These are phyloP conservation scores for Lentinula novae-zelandiae DNA, from an alignment of 1,284 basidiomycete species.

Conservation along the genomic window DNA sequence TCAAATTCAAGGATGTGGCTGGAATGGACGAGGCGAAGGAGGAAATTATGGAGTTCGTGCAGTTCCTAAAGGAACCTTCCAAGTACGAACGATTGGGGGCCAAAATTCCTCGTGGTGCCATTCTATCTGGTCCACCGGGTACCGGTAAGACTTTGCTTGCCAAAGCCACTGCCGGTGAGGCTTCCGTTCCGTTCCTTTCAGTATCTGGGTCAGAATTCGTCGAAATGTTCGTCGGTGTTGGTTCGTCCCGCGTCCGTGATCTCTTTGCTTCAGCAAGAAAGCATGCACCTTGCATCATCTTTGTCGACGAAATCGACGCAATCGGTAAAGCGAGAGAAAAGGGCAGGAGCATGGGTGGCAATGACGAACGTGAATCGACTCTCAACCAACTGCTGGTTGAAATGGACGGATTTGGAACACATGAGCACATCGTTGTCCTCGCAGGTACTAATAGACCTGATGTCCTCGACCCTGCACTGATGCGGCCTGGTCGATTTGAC, in stretches of 20 bases:
- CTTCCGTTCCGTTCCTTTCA: slow-evolving; percentile 95
- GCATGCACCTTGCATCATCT: slow-evolving; percentile 97
- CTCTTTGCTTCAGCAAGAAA: slow-evolving; percentile 98
- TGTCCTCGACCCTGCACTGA: slow-evolving; percentile 90
- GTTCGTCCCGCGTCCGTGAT: slow-evolving; percentile 95
- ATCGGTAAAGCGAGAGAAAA: slow-evolving; percentile 96
- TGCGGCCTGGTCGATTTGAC: slow-evolving; percentile 98
- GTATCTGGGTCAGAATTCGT: slow-evolving; percentile 99
- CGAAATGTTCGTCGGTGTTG: slow-evolving; percentile 99
- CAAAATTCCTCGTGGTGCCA: slow-evolving; percentile 98
- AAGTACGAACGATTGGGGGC: slow-evolving; percentile 97
- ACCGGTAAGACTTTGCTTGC: slow-evolving; percentile 98
- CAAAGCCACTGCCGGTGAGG: slow-evolving; percentile 98
- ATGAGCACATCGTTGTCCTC: slow-evolving; percentile 94
- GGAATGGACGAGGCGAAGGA: slow-evolving; percentile 99
- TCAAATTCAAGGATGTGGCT: slow-evolving; percentile 94
- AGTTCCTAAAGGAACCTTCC: slow-evolving; percentile 94
- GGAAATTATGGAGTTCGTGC: slow-evolving; percentile 99
- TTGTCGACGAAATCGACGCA: slow-evolving; percentile 97
- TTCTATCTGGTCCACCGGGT: slow-evolving; percentile 96
- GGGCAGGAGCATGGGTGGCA: slow-evolving; percentile 87
- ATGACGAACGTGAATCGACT: slow-evolving; percentile 97
- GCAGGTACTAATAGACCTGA: slow-evolving; percentile 97
- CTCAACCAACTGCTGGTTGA: slow-evolving; percentile 98
- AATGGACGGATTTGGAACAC: slow-evolving; percentile 98